These are phyloP conservation scores for Colletotrichum cordylinicola DNA, from an alignment of 2,329 filamentous ascomycete genomes.

Conservation along the genomic window DNA sequence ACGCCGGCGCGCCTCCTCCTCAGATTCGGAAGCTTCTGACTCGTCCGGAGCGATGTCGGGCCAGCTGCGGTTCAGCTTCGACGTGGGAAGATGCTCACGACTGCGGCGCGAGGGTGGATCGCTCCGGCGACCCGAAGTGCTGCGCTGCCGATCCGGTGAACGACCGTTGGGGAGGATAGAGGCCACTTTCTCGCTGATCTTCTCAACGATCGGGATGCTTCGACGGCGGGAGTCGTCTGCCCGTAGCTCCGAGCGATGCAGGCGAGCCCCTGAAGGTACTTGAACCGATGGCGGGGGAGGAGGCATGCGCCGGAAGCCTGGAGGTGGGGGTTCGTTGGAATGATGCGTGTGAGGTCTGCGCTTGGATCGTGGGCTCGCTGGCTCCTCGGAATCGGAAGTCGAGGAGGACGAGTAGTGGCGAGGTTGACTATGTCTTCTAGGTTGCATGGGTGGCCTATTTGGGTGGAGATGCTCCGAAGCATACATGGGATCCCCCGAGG, in stretches of 20 bases:
- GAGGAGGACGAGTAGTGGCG: constrained; percentile 48
- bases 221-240: constrained; percentile 42
- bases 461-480: constrained; percentile 38
- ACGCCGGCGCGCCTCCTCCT: constrained; percentile 35
- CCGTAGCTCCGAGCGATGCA: constrained; percentile 38
- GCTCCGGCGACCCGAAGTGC: constrained; percentile 34
- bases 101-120: constrained; percentile 24
- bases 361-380: constrained; percentile 28
- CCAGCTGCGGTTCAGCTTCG: constrained; percentile 45
- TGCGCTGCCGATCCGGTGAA: constrained; percentile 39
- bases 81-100: constrained; percentile 45
- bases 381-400: constrained; percentile 41
- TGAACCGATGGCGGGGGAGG: constrained; percentile 31
- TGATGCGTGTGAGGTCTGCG: constrained; percentile 23
- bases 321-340: constrained; percentile 31
- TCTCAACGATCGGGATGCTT: constrained; percentile 43
- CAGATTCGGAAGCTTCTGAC: constrained; percentile 37
- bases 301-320: constrained; percentile 37
- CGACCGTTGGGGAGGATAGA: constrained; percentile 46
- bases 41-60: constrained; percentile 45
- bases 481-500: constrained; percentile 34
- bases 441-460: constrained; percentile 32
- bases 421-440: constrained; percentile 56
- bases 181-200: constrained; percentile 49
- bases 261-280: constrained; percentile 29